Base-by-base conservation (phyloP, 192 early-diverging fungal genomes). In the Rhizophagus sp. region DNA sequence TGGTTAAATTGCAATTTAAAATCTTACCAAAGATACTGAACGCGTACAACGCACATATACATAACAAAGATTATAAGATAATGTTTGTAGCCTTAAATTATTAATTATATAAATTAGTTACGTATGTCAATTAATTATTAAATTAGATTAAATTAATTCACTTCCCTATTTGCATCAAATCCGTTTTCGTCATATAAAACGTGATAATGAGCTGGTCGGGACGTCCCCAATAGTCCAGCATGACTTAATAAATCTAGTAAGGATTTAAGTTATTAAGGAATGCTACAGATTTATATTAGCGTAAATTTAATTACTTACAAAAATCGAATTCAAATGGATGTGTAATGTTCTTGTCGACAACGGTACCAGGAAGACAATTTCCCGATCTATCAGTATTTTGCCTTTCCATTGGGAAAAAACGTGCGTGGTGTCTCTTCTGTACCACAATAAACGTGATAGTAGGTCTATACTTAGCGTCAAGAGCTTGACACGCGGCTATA, bases 1-100 rank as follows among this genome's bases (percentile, higher is more conserved):
- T 61, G 10, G 61, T 27, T 12, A 74, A 47, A 17, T 17, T 24
- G 12, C 9, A 4, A 69, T 36, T 19, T 17, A 50, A 74, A 50
- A n/a, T 30, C 47, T 30, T 74, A 74, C 88, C 9, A 99, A 84
- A 4, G 93, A 95, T 1, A 99, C 97, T 0, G 92, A 89, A 24
- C 96, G 89, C 0, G 96, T 97, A 57, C 94, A 94, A 57, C 96
- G 90, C 36, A 93, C 95, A 81, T 96, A 98, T 24, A 96, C 83
- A 78, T 96, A 97, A 83, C 97, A 98, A 39, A 98, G 84, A n/a
- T 92, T 87, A 84, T 95, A 98, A 0, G 97, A 96, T 4, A 99
- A 88, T 57, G 93, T 89, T 82, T 97, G 95, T n/a, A 99, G 34
- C 81, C 17, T 87, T 76, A 41, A 11, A 63, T 33, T 34, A 44